Percentiles rank a stretch among this genome's conserved stretches.
These are phyloP conservation scores for Tricharina praecox DNA, from an alignment of 495 filamentous ascomycete genomes.

Conservation along the genomic window DNA sequence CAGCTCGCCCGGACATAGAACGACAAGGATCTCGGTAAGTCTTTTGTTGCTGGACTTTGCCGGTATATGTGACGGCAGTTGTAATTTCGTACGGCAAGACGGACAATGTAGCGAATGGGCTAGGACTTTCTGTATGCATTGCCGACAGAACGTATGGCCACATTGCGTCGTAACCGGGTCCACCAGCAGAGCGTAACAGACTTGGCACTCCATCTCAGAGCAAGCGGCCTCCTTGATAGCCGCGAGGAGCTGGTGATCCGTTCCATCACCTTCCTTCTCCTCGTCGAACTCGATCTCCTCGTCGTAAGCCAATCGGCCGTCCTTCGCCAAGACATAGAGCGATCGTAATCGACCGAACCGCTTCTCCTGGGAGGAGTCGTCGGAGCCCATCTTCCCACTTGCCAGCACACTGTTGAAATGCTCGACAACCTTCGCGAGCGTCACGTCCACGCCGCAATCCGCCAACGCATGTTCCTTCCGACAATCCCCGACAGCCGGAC, in stretches of 20 bases:
- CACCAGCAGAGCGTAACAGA: slow-evolving; percentile 63
- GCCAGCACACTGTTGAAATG: too few species aligned
- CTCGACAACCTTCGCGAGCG: slow-evolving; percentile 36
- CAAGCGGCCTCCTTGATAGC: slow-evolving; percentile 7
- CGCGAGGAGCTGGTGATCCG: not conserved
- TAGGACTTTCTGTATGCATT: slow-evolving; percentile 54
- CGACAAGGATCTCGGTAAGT: slow-evolving; percentile 41
- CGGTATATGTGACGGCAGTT: slow-evolving; percentile 39
- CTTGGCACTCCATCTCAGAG: slow-evolving; percentile 66
- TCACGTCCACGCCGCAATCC: slow-evolving; percentile 64
- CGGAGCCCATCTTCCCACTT: too few species aligned
- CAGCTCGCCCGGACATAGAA: slow-evolving; percentile 50
- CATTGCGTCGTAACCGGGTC: slow-evolving; percentile 72
- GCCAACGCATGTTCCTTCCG: slow-evolving; percentile 51
- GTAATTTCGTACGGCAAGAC: slow-evolving; percentile 50
- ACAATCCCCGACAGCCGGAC: slow-evolving; percentile 52
- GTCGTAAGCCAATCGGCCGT: slow-evolving; percentile 23
- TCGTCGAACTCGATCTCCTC: not conserved
- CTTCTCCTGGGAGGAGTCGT: too few species aligned
- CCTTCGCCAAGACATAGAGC: not conserved
- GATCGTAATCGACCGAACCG: too few species aligned
- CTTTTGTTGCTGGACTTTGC: slow-evolving; percentile 42
- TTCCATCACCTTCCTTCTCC: not conserved
- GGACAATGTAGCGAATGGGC: slow-evolving; percentile 66
- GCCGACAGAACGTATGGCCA: slow-evolving; percentile 76